Percentiles rank a stretch among this genome's conserved stretches.
Evolutionary conservation across 2,329 filamentous ascomycete species (phyloP).

Genomic region (Fusarium avenaceum): DNA sequence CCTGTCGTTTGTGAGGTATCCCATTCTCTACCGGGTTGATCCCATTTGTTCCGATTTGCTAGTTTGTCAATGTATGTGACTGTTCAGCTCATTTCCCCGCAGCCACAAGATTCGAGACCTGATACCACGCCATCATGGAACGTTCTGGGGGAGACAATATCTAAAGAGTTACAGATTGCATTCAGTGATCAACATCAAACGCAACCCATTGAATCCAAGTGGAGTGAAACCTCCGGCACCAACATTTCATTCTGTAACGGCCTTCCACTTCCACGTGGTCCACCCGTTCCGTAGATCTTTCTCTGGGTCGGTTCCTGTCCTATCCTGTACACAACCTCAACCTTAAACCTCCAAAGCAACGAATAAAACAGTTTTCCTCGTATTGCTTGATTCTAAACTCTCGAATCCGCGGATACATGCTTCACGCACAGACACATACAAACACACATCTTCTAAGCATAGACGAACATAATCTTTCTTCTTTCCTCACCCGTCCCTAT

Average conservation of each 20-base stretch:
- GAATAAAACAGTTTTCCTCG: not conserved
- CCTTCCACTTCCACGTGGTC: constrained; percentile 37
- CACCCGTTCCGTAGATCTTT: constrained; percentile 29
- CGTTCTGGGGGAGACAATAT: not conserved
- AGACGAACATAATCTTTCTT: not conserved
- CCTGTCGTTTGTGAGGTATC: constrained; percentile 30
- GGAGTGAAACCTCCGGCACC: constrained; percentile 28
- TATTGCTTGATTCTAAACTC: not conserved
- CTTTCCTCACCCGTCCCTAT: constrained; percentile 12
- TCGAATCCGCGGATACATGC: not conserved
- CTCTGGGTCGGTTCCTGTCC: constrained; percentile 1
- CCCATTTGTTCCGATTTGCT: constrained; percentile 35
- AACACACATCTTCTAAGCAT: not conserved
- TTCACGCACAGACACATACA: not conserved
- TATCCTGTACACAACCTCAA: constrained; percentile 23
- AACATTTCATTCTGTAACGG: constrained; percentile 14
- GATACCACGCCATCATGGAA: constrained; percentile 32
- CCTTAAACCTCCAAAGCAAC: constrained; percentile 12
- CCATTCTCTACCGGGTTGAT: constrained; percentile 20
- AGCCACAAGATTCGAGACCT: constrained; percentile 21
- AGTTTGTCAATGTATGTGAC: not conserved
- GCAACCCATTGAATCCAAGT: constrained; percentile 1
- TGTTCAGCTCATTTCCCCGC: constrained; percentile 14
- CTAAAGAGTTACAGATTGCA: not conserved
- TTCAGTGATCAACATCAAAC: constrained; percentile 33